These are phyloP conservation scores for Pyrenochaeta sp. DNA, from an alignment of 2,329 filamentous ascomycete species.

Conservation along the genomic window DNA sequence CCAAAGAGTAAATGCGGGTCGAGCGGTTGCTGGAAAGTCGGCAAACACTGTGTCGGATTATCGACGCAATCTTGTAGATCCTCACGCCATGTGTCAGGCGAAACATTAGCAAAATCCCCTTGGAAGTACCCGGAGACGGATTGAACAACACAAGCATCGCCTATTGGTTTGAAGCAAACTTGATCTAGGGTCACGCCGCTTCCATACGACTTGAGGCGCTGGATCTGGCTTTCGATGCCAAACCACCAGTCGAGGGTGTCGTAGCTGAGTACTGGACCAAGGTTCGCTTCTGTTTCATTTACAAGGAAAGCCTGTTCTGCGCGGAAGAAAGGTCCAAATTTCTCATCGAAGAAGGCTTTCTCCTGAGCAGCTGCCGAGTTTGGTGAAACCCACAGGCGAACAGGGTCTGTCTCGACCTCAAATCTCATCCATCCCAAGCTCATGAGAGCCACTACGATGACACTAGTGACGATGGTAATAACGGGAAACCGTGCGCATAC, in stretches of 20 bases:
- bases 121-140: slow-evolving; percentile 91
- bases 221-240: slow-evolving; percentile 81
- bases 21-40: slow-evolving; percentile 87
- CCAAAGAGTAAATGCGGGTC: slow-evolving; percentile 87
- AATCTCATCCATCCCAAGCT: slow-evolving; percentile 91
- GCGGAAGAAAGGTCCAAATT: slow-evolving; percentile 95
- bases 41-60: slow-evolving; percentile 82
- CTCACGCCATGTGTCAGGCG: slow-evolving; percentile 74
- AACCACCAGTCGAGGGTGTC: slow-evolving; percentile 95
- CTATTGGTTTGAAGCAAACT: slow-evolving; percentile 93
- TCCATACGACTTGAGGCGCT: slow-evolving; percentile 73
- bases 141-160: slow-evolving; percentile 89
- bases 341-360: slow-evolving; percentile 90
- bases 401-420: slow-evolving; percentile 88
- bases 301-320: slow-evolving; percentile 93
- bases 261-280: slow-evolving; percentile 83
- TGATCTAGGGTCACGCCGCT: slow-evolving; percentile 77
- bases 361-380: slow-evolving; percentile 89
- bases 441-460: slow-evolving; percentile 79
- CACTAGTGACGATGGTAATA: slow-evolving; percentile 78
- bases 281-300: slow-evolving; percentile 76
- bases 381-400: slow-evolving; percentile 95
- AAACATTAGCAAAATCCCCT: slow-evolving; percentile 68
- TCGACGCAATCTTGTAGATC: slow-evolving; percentile 77
- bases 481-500: slow-evolving; percentile 83